Evolutionary conservation across 164 flowering plant genomes (phyloP).

Genomic region (Sextonia rubra): DNA sequence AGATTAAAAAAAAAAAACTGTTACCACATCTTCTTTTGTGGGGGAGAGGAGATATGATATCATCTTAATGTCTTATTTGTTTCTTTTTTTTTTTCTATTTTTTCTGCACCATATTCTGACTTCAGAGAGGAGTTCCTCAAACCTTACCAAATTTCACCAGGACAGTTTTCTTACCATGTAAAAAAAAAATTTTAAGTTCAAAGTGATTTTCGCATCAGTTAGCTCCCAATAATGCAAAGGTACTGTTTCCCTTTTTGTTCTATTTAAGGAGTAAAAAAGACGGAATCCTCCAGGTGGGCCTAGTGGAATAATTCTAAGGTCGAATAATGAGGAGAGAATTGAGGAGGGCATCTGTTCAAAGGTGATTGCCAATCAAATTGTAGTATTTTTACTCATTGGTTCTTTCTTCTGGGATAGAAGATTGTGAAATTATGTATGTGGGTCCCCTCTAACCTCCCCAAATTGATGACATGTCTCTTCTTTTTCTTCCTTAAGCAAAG

Average conservation of each 20-base stretch:
- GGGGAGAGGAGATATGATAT: too few relatives aligned
- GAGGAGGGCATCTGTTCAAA: neutral
- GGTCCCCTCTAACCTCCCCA: conserved; percentile 7
- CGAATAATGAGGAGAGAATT: neutral
- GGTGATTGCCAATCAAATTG: neutral
- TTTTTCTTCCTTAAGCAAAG: conserved; percentile 1
- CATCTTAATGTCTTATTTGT: too few relatives aligned
- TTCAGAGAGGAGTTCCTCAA: too few relatives aligned
- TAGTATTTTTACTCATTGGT: neutral
- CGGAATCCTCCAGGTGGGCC: neutral
- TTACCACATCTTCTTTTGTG: too few relatives aligned
- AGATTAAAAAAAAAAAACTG: neutral
- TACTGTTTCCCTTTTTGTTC: neutral
- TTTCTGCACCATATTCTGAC: too few relatives aligned
- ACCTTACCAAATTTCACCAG: too few relatives aligned
- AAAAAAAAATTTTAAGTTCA: too few relatives aligned
- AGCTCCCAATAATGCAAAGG: neutral
- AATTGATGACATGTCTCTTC: neutral
- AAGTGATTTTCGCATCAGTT: too few relatives aligned
- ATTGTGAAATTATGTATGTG: conserved; percentile 4
- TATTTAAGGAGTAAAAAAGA: neutral
- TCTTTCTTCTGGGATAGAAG: neutral
- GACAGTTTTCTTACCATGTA: too few relatives aligned
- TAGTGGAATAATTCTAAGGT: neutral
- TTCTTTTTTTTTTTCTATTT: too few relatives aligned